Base-by-base conservation (phyloP, 208 protist genomes). In the Leishmania aethiopica region DNA sequence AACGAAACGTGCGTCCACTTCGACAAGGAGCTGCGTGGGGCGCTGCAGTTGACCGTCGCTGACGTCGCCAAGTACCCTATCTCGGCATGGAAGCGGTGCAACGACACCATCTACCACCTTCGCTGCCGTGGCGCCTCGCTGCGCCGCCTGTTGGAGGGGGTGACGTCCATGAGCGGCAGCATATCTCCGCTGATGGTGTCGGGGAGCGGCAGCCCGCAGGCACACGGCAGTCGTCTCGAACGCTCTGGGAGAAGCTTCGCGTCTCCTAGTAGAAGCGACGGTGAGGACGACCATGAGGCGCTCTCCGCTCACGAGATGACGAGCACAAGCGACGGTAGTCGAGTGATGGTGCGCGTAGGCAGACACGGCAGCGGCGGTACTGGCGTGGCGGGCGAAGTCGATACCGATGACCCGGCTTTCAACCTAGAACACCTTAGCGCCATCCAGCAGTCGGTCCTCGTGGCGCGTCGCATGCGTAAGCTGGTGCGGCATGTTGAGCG, bases 11-110 rank as follows among this genome's bases (percentile, higher is more conserved):
- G 92, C 71, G 93, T 97, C 47, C 51, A 59, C 45, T 98, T 96
- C 79, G 95, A 98, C 83, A 86, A 82, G n/a, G 70, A 79, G 0
- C 88, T 97, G 47, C 77, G 81, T 10, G 77, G 69, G 19, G 87
- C 86, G 22, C 59, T 85, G 64, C 81, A 82, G 57, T 78, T 89
- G 62, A 89, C 85, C 3, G 86, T 90, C 13, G 82, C 80, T 3
- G 85, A 86, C n/a, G 69, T 96, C 35, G 67, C 81, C 13, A 78
- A 86, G n/a, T 95, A 84, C 78, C 91, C 89, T 11, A 88, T 96
- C n/a, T 92, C 90, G 7, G 89, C 94, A 35, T 97, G 94, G 93
- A 95, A 92, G 82, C 91, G 90, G 49, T 97, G 94, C 86, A 96
- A 94, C 74, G 94, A 97, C 82, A 97, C 93, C 0, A 88, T 97